Percentiles rank a stretch among this genome's conserved stretches.
These are phyloP conservation scores for Coemansia sp. DNA, from an alignment of 192 early-diverging fungal species.

Conservation along the genomic window DNA sequence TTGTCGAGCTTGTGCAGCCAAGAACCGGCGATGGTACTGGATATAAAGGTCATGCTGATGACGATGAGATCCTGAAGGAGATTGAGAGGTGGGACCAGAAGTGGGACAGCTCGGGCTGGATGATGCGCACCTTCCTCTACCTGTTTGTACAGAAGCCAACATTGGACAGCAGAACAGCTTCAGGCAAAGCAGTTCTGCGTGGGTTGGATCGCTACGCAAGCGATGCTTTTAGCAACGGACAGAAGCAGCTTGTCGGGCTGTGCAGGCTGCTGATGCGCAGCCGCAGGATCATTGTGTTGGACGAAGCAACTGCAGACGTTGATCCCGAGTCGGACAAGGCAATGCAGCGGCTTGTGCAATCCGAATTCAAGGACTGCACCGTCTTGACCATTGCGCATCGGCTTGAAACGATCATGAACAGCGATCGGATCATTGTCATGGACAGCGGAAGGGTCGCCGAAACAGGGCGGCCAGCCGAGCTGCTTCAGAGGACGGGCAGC, in stretches of 20 bases:
- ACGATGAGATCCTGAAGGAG: background rate
- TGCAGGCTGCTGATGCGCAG: constrained; percentile 60
- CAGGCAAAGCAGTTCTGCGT: background rate
- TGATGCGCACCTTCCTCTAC: background rate
- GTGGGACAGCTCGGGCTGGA: constrained; percentile 4
- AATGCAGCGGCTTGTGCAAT: constrained; percentile 47
- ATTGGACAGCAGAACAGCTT: background rate
- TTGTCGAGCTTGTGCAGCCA: constrained; percentile 3
- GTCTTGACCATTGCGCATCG: constrained; percentile 76
- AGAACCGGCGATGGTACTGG: background rate
- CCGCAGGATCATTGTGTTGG: constrained; percentile 62
- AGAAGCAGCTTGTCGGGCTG: constrained; percentile 67
- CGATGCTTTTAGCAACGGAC: constrained; percentile 63
- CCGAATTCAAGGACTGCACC: constrained; percentile 53
- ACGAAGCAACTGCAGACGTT: constrained; percentile 72
- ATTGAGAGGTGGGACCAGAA: background rate
- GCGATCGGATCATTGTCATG: constrained; percentile 74
- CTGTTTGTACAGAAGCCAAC: background rate
- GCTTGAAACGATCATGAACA: constrained; percentile 67
- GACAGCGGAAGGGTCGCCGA: constrained; percentile 68
- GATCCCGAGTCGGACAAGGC: constrained; percentile 45
- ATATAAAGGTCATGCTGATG: background rate
- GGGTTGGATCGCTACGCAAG: constrained; percentile 8
- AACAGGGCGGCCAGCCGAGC: constrained; percentile 60
- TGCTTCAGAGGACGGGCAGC: constrained; percentile 55